Conservation (phyloP, 257 asterid species). For the Fraxinus pennsylvanica region DNA sequence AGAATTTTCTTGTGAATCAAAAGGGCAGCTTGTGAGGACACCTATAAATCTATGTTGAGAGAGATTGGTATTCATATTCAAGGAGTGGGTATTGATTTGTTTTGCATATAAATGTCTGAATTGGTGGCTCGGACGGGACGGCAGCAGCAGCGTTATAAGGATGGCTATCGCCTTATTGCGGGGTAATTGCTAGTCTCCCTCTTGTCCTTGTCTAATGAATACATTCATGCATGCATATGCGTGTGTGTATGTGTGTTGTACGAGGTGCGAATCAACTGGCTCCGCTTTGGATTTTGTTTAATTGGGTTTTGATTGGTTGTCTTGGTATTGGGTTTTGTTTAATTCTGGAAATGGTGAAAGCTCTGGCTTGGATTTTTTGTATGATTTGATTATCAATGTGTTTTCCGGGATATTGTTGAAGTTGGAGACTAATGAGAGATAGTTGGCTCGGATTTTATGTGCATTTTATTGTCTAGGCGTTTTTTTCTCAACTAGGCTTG, state of each 20-base stretch:
- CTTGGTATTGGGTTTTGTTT: slow-evolving; percentile 19
- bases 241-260: slow-evolving; percentile 34
- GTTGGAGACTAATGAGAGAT: not conserved
- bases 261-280: slow-evolving; percentile 24
- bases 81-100: not conserved
- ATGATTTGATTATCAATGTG: not conserved
- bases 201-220: slow-evolving; percentile 3
- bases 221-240: slow-evolving; percentile 39
- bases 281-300: slow-evolving; percentile 11
- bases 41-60: slow-evolving; percentile 3
- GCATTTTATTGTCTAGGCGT: slow-evolving; percentile 16
- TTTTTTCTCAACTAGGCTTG: slow-evolving; percentile 19
- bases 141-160: slow-evolving; percentile 85
- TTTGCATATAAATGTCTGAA: slow-evolving; percentile 68
- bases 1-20: slow-evolving; percentile 25
- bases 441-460: slow-evolving; percentile 2
- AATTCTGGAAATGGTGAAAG: slow-evolving; percentile 17
- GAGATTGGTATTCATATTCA: not conserved
- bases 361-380: not conserved
- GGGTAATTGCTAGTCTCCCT: slow-evolving; percentile 41
- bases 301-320: slow-evolving; percentile 19
- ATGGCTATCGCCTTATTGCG: slow-evolving; percentile 83
- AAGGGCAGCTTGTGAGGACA: slow-evolving; percentile 23
- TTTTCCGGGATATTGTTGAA: not conserved
- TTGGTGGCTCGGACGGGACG: slow-evolving; percentile 95